phyloP scores from a whole-genome alignment of 306 rosid species.

The Lotus japonicus region DNA sequence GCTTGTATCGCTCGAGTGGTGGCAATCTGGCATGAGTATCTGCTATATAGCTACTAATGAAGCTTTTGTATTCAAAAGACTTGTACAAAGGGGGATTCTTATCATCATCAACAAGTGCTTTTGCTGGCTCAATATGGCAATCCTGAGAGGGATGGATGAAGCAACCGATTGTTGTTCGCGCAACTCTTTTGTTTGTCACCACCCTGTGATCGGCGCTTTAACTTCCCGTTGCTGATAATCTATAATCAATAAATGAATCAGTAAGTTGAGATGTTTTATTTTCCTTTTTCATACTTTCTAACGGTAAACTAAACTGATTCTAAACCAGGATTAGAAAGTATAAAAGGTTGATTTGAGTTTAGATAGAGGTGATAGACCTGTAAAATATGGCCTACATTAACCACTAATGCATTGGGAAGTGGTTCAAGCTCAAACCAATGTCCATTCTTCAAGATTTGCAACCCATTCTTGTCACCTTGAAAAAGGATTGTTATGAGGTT shows the following conservation, averaged over 20 bases:
- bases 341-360: background rate
- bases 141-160: conserved; percentile 18
- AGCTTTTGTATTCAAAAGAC: conserved; percentile 12
- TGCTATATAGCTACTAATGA: background rate
- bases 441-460: background rate
- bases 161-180: background rate
- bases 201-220: background rate
- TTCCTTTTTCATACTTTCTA: too few species aligned
- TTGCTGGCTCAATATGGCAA: conserved; percentile 20
- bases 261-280: too few species aligned
- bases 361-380: background rate
- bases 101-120: background rate
- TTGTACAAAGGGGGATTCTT: background rate
- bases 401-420: background rate
- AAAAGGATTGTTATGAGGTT: background rate
- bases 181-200: conserved; percentile 17
- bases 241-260: background rate
- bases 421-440: background rate
- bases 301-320: too few species aligned
- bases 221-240: conserved; percentile 24
- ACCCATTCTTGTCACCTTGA: background rate
- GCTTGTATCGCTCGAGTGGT: conserved; percentile 17
- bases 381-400: background rate
- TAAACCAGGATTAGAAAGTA: too few species aligned
- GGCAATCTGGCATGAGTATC: background rate